A percentile compares a stretch with the other conserved stretches of the same genome.
Conservation (phyloP, 1,284 basidiomycete genomes). For the Pyrrhoderma noxium region DNA sequence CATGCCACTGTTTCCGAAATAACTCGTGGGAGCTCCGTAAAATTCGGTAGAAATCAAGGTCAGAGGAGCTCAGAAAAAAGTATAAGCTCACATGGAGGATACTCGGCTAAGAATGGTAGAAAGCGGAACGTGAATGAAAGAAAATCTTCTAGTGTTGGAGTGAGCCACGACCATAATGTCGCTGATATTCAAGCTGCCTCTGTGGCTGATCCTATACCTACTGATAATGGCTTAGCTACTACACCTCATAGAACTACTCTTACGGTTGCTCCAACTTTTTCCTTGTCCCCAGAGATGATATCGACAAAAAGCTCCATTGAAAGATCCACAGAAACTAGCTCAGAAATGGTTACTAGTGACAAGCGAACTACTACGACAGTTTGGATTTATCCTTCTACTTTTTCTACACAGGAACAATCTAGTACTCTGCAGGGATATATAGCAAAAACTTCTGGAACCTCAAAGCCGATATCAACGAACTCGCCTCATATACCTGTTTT, state of each 20-base stretch:
- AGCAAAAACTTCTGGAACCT: background rate
- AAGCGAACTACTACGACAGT: slow-evolving; percentile 12
- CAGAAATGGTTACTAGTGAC: too few species aligned
- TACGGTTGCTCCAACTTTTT: slow-evolving; percentile 8
- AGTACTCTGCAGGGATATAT: background rate
- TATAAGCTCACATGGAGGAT: too few species aligned
- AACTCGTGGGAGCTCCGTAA: too few species aligned
- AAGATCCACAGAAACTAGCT: too few species aligned
- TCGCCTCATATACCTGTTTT: slow-evolving; percentile 30
- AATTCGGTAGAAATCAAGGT: too few species aligned
- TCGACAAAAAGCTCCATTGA: background rate
- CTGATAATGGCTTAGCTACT: background rate
- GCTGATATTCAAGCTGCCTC: slow-evolving; percentile 10
- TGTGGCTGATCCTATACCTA: slow-evolving; percentile 15
- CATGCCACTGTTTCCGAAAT: too few species aligned
- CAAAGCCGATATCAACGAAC: slow-evolving; percentile 17
- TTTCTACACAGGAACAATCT: background rate
- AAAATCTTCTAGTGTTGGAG: background rate
- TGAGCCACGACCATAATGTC: background rate
- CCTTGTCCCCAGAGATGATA: background rate
- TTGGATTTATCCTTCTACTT: slow-evolving; percentile 7
- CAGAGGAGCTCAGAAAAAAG: background rate
- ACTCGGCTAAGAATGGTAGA: background rate
- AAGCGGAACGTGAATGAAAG: background rate
- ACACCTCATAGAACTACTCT: slow-evolving; percentile 10